Evolutionary conservation across 1,284 basidiomycete genomes (phyloP).

Genomic region (Agroathelia rolfsii): DNA sequence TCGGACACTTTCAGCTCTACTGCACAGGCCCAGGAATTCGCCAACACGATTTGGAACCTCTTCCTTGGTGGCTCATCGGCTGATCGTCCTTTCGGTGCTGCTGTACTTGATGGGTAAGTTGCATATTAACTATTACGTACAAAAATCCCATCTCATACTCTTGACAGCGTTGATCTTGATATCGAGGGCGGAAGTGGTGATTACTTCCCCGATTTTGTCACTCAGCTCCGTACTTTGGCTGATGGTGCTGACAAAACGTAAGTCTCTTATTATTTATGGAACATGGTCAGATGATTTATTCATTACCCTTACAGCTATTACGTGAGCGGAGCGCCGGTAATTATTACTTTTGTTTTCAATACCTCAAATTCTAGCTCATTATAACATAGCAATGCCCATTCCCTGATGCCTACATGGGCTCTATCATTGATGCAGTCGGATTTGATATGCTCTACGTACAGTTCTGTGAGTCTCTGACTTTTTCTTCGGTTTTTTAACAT

Average conservation of each 20-base stretch:
- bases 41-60: constrained; percentile 52
- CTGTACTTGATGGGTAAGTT: constrained; percentile 54
- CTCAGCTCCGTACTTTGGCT: constrained; percentile 35
- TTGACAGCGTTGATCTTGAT: constrained; percentile 47
- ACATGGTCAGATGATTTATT: not conserved
- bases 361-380: no score
- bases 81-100: constrained; percentile 50
- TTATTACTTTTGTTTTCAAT: constrained; percentile 17
- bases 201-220: constrained; percentile 47
- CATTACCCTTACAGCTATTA: constrained; percentile 35
- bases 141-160: constrained; percentile 1
- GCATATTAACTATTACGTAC: not conserved
- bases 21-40: constrained; percentile 40
- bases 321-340: constrained; percentile 29
- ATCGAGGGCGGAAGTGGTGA: constrained; percentile 49
- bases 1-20: constrained; percentile 42
- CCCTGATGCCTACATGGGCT: constrained; percentile 49
- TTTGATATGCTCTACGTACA: constrained; percentile 62
- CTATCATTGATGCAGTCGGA: constrained; percentile 39
- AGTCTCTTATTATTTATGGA: constrained; percentile 10
- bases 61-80: constrained; percentile 50
- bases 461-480: constrained; percentile 36
- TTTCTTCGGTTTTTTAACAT: not conserved
- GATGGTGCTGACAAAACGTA: constrained; percentile 41
- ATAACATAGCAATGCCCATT: constrained; percentile 62